phyloP scores from a whole-genome alignment of 2,329 filamentous ascomycete species.

The Magnaporthiopsis incrustans region DNA sequence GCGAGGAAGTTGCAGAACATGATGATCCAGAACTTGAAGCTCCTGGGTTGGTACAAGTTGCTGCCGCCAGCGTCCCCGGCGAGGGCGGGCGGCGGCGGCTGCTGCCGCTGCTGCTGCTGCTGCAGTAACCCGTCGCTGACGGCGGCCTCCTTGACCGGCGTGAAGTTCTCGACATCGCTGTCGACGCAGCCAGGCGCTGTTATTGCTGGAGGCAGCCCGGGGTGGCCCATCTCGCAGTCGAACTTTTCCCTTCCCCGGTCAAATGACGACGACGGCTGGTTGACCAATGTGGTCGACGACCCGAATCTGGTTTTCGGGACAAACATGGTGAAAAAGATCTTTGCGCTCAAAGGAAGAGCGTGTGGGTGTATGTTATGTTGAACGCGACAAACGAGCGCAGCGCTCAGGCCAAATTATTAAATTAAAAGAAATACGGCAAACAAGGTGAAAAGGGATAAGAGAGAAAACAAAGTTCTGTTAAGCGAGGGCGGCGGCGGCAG shows the following conservation, averaged over 20 bases:
- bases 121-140: constrained; percentile 9
- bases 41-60: constrained; percentile 42
- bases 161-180: constrained; percentile 19
- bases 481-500: too few species aligned
- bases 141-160: constrained; percentile 4
- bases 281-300: not conserved
- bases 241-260: constrained; percentile 2
- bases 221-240: constrained; percentile 10
- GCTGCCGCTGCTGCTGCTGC: constrained; percentile 7
- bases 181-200: not conserved
- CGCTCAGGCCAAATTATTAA: too few species aligned
- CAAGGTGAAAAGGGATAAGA: too few species aligned
- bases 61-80: constrained; percentile 13
- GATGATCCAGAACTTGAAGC: constrained; percentile 46
- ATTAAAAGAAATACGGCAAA: too few species aligned
- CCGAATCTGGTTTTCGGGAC: not conserved
- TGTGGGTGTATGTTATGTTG: not conserved
- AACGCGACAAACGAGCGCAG: too few species aligned
- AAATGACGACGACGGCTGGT: not conserved
- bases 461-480: not conserved
- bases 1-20: constrained; percentile 45
- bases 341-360: not conserved
- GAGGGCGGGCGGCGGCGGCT: constrained; percentile 7
- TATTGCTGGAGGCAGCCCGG: too few species aligned
- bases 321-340: not conserved